A percentile compares a stretch with the other conserved stretches of the same genome.
phyloP scores from a whole-genome alignment of 371 early-diverging fungal species.

The Lichtheimia ornata region DNA sequence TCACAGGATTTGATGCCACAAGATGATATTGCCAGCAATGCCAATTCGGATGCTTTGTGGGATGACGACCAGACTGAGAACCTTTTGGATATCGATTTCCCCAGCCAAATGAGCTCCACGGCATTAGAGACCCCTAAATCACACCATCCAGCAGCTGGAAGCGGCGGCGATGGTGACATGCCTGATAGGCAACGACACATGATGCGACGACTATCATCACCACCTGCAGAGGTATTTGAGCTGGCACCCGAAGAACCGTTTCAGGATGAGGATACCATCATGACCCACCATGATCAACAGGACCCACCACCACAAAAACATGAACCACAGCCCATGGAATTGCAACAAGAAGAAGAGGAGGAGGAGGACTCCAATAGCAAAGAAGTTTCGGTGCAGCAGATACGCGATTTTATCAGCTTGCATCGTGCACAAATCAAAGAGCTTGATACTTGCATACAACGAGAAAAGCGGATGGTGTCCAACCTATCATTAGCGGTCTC shows the following conservation, averaged over 20 bases:
- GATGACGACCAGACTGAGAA: constrained; percentile 43
- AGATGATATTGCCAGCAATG: constrained; percentile 13
- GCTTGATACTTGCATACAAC: constrained; percentile 71
- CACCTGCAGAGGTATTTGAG: constrained; percentile 32
- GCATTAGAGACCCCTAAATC: constrained; percentile 39
- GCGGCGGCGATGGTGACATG: not conserved
- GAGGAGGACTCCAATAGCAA: not conserved
- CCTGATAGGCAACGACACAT: constrained; percentile 30
- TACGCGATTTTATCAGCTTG: constrained; percentile 70
- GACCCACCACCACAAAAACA: not conserved
- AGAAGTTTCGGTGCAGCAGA: constrained; percentile 22
- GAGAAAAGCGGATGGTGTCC: constrained; percentile 79
- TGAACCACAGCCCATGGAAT: not conserved
- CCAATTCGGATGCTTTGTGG: constrained; percentile 22
- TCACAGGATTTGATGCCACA: not conserved
- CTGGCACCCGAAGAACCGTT: constrained; percentile 18
- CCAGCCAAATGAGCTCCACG: constrained; percentile 24
- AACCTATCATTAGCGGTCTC: constrained; percentile 60
- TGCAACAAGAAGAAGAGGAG: not conserved
- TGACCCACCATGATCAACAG: not conserved
- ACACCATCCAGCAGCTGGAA: constrained; percentile 17
- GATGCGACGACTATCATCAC: constrained; percentile 38
- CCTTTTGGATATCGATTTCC: constrained; percentile 43
- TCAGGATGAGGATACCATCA: constrained; percentile 1
- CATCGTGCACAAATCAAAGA: constrained; percentile 82